Evolutionary conservation across 2,329 filamentous ascomycete species (phyloP), one percentile per base, ranked within the genome.

Genomic region (Trichoderma simmonsii): DNA sequence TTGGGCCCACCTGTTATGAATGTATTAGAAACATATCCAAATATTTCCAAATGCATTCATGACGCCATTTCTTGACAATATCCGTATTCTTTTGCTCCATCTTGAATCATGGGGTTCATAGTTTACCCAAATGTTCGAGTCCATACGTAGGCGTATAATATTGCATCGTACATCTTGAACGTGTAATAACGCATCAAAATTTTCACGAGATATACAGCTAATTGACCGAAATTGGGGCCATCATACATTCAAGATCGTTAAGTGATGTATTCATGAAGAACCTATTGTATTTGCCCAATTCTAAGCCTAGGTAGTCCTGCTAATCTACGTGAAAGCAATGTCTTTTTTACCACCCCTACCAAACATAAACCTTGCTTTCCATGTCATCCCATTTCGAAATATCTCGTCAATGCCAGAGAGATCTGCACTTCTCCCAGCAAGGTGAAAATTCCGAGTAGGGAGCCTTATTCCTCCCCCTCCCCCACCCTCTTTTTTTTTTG

Each of bases 21-120:
- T 83, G 81, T 82, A 79, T 77, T 81, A 80, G 79, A 79, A 75
- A 78, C 77, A 81, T 80, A 79, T 79, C 74, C 73, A 76, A 74
- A 79, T 79, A 80, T 79, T 74, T 75, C 74, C 75, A 74, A 79
- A 77, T 77, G 77, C 76, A 77, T 79, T 75, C 75, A 77, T 76
- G 73, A 73, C 66, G 59, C 64, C 61, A 62, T 71, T 48, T 62
- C 36, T 71, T 70, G 34, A 70, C 56, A 64, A 36, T 51, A 28
- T 61, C 21, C 28, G 6, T 14, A n/a, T 63, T 7, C 28, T 24
- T 60, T 5, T 73, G 9, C 39, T 36, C 14, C n/a, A n/a, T 62
- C 21, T 21, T 60, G 0, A 3, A 8, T 28, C 18, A 6, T 51
- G 66, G 60, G 32, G 18, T 32, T 32, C 34, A 6, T 8, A 60